Base-by-base conservation (phyloP, 495 filamentous ascomycete genomes). In the Copromyces sp. region DNA sequence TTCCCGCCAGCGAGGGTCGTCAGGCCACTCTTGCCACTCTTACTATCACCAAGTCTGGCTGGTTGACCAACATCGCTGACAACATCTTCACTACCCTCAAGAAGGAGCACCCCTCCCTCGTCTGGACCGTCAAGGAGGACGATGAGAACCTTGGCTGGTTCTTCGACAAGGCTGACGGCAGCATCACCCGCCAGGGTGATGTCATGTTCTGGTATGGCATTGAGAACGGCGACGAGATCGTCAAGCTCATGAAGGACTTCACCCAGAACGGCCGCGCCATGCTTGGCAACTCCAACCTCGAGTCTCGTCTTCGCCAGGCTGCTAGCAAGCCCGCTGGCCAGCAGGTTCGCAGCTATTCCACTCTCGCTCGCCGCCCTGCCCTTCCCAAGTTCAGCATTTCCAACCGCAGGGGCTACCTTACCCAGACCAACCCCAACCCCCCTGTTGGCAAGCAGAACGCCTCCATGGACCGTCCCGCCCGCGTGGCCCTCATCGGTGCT, bases 141-240 rank as follows among this genome's bases (percentile, higher is more conserved):
- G 95, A 99, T 74, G 96, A 98, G 87, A 98, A 98, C 80, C 86
- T 99, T 77, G 94, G 92, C 38, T 99, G 95, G 95, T 98, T 98
- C 85, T 97, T 96, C 74, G 95, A 97, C 83, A 97, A 97, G 86
- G 92, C 95, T 9, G 93, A 97, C 73, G 96, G 96, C 68, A 97
- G 92, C 81, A 85, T 98, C 73, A 92, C 91, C 65, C 88, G 89
- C 40, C 88, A 93, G 69, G 93, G 93, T 70, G 90, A 96, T 77
- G 93, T 98, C 42, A 90, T 98, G 80, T 98, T 98, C 86, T 99
- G 95, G 93, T 97, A 95, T 78, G 95, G 95, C 41, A 89, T 95
- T 71, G 92, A 94, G 76, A 90, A 86, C 70, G 89, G 91, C n/a
- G 90, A 93, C 68, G 93, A 97, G 80, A 90, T 97, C 29, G 91